Conservation (phyloP, 441 rosid species). For the Eutrema salsugineum region DNA sequence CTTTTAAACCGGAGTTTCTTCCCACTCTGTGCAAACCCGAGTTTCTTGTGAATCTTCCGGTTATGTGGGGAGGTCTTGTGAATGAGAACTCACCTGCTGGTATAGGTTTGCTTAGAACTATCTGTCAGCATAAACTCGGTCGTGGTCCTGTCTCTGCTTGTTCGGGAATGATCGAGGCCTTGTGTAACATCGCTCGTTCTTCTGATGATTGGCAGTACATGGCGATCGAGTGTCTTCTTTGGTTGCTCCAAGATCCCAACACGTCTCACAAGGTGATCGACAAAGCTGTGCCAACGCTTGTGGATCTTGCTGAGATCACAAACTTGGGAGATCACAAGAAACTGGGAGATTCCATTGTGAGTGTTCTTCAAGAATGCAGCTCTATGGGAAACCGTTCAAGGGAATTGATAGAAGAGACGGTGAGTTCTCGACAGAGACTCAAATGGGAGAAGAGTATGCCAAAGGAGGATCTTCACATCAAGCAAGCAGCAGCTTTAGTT, state of each 20-base stretch:
- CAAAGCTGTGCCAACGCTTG: slow-evolving; percentile 74
- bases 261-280: slow-evolving; percentile 81
- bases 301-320: slow-evolving; percentile 81
- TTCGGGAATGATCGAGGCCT: slow-evolving; percentile 77
- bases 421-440: slow-evolving; percentile 65
- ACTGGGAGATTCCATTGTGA: slow-evolving; percentile 80
- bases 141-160: slow-evolving; percentile 87
- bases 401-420: slow-evolving; percentile 69
- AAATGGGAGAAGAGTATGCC: slow-evolving; percentile 94
- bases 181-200: slow-evolving; percentile 86
- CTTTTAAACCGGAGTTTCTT: slow-evolving; percentile 92
- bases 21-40: slow-evolving; percentile 80
- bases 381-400: slow-evolving; percentile 50
- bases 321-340: slow-evolving; percentile 88
- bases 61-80: slow-evolving; percentile 99
- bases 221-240: slow-evolving; percentile 95
- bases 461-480: slow-evolving; percentile 94
- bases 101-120: slow-evolving; percentile 85
- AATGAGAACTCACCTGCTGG: slow-evolving; percentile 98
- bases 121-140: slow-evolving; percentile 93
- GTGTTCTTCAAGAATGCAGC: slow-evolving; percentile 74
- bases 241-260: slow-evolving; percentile 90
- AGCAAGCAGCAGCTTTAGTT: slow-evolving; percentile 90
- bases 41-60: slow-evolving; percentile 77
- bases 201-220: slow-evolving; percentile 98